phyloP scores from a whole-genome alignment of 2,329 filamentous ascomycete species.

The Pseudomassariella vexata region DNA sequence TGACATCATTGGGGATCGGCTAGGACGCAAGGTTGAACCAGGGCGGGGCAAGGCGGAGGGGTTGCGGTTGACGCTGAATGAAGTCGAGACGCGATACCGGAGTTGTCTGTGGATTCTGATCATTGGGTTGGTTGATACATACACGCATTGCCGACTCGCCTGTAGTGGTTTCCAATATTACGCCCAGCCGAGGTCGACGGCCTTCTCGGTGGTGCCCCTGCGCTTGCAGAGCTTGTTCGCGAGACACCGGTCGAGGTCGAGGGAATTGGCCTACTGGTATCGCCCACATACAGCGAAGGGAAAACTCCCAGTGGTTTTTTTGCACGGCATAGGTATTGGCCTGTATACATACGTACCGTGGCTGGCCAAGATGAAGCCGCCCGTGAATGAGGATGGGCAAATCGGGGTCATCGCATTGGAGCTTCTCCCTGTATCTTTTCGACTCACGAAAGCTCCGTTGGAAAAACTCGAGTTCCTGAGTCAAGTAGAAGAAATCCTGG shows the following conservation, averaged over 20 bases:
- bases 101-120: conserved; percentile 60
- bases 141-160: conserved; percentile 37
- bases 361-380: conserved; percentile 42
- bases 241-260: conserved; percentile 38
- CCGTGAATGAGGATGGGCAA: conserved; percentile 31
- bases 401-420: conserved; percentile 62
- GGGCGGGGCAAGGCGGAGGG: conserved; percentile 52
- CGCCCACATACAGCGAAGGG: conserved; percentile 53
- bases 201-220: conserved; percentile 49
- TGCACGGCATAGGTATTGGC: conserved; percentile 67
- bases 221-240: conserved; percentile 45
- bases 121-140: conserved; percentile 48
- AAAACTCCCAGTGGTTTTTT: conserved; percentile 56
- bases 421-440: conserved; percentile 59
- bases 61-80: conserved; percentile 62
- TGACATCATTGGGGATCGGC: conserved; percentile 43
- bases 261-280: conserved; percentile 58
- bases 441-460: conserved; percentile 50
- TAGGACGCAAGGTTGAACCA: conserved; percentile 43
- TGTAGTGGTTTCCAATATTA: conserved; percentile 48
- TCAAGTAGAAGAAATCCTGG: conserved; percentile 52
- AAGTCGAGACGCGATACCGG: conserved; percentile 53
- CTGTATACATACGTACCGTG: conserved; percentile 57
- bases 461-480: conserved; percentile 45
- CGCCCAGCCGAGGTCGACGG: conserved; percentile 31